A percentile compares a stretch with the other conserved stretches of the same genome.
These are phyloP conservation scores for Yarrowia deformans DNA, from an alignment of 805 yeast species.

Conservation along the genomic window DNA sequence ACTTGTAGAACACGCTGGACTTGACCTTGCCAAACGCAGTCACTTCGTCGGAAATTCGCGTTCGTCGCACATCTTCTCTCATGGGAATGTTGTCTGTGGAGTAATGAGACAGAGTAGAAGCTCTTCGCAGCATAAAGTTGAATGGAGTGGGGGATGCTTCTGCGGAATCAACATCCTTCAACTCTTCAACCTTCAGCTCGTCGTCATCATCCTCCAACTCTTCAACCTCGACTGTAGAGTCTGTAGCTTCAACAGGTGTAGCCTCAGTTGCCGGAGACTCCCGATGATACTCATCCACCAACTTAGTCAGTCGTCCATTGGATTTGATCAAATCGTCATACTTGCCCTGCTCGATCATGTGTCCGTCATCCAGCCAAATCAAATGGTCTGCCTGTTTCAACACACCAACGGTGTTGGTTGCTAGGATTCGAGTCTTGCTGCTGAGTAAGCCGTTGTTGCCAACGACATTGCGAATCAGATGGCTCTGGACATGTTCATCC, in stretches of 20 bases:
- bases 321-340: constrained; percentile 57
- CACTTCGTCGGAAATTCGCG: constrained; percentile 23
- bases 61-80: constrained; percentile 29
- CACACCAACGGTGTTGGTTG: constrained; percentile 83
- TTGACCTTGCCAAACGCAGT: constrained; percentile 18
- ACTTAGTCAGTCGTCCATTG: not conserved
- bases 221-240: not conserved
- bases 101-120: constrained; percentile 56
- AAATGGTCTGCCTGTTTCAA: constrained; percentile 73
- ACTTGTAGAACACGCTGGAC: constrained; percentile 74
- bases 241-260: not conserved
- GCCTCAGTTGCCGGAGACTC: not conserved
- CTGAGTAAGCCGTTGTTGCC: constrained; percentile 63
- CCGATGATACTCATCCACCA: constrained; percentile 14
- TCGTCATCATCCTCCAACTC: not conserved
- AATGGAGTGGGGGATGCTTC: constrained; percentile 31
- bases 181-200: not conserved
- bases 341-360: constrained; percentile 66
- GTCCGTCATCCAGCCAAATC: constrained; percentile 68
- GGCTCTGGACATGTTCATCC: constrained; percentile 84
- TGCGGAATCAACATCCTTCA: not conserved
- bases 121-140: constrained; percentile 53
- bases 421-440: constrained; percentile 71
- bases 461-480: constrained; percentile 73
- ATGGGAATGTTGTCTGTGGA: constrained; percentile 1